Evolutionary conservation across 768 basidiomycete species (phyloP), one percentile per base, ranked within the genome.

Genomic region (Lactifluus subvellereus): DNA sequence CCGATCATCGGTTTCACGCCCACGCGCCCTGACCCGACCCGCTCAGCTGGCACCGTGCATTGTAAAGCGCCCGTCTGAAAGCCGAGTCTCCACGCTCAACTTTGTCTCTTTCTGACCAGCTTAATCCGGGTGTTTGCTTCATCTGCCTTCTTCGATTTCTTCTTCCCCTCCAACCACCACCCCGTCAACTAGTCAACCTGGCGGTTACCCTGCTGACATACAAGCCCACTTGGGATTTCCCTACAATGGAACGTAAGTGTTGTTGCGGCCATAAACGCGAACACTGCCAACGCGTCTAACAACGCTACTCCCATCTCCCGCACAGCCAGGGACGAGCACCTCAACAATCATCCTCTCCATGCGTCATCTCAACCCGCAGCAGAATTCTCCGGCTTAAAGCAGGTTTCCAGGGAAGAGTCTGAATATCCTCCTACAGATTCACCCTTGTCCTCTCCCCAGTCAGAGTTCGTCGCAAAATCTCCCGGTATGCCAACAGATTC

Each of bases 1-100:
- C 62, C 63, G 67, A 67, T 67, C 67, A 67, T 66, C 67, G 67
- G 66, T 63, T 55, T 66, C 58, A 59, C 42, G 58, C 64, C 54
- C 60, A 54, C 62, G 43, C 55, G 53, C 48, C 54, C 62, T 57
- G 45, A 54, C 60, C 20, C 37, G 54, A 45, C 58, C 63, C 63
- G 55, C 58, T 22, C 63, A 55, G 35, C 49, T 51, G 63, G 58
- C 52, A 60, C 63, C 58, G 58, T 48, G 40, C 62, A 54, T 11
- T 45, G 47, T 58, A 55, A 45, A 64, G 58, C 63, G 48, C 50
- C 47, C 61, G 45, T 57, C 53, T 38, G 53, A 47, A 38, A 57
- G 47, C 40, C 43, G 33, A 57, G 22, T 58, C 56, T 50, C 61
- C 48, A 42, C 63, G 47, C 56, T 54, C 51, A 53, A 65, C 61